Evolutionary conservation across 164 flowering plant species (phyloP), one percentile per base, ranked within the genome.

Genomic region (Vitis riparia): DNA sequence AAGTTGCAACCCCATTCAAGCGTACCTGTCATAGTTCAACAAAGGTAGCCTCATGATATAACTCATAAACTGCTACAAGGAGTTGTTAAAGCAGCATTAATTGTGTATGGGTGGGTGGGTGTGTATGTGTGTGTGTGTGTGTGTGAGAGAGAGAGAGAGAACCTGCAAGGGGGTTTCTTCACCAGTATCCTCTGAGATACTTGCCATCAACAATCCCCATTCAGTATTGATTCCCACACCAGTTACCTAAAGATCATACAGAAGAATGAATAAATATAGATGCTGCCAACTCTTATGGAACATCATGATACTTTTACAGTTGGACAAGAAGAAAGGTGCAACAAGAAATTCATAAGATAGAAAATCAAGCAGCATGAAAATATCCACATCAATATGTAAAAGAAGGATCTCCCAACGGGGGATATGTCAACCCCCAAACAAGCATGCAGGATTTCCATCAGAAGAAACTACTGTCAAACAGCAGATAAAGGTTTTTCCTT

Each of bases 121-220:
- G 5, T 0, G 14, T 51, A n/a, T 53, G 56, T 0, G 6, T 4
- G 6, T 4, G 56, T 5, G 56, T n/a, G 16, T 9, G 16, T 53
- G 16, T 53, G 16, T 12, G 23, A 0, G 16, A 61, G 47, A 23
- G 64, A 58, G 47, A 11, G 27, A 53, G 17, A 47, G 62, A 16
- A 92, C 99, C 97, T 96, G 99, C 88, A 96, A 85, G 9, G 99
- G 99, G 14, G 99, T 96, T 77, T 96, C 99, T 84, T 96, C 99
- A 59, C 97, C 99, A 68, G 86, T 92, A 71, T 96, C 99, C 71
- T 92, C 98, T 53, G 97, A 87, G 27, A 96, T 93, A 77, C 96
- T 93, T 13, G 97, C 98, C 99, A 96, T 93, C 67, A 96, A 78
- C 71, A 93, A 76, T 71, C 99, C 99, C 99, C 99, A 96, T 73